Evolutionary conservation across 1,139 yeast species (phyloP), one percentile per base, ranked within the genome.

Genomic region (Nakaseomyces sp.): DNA sequence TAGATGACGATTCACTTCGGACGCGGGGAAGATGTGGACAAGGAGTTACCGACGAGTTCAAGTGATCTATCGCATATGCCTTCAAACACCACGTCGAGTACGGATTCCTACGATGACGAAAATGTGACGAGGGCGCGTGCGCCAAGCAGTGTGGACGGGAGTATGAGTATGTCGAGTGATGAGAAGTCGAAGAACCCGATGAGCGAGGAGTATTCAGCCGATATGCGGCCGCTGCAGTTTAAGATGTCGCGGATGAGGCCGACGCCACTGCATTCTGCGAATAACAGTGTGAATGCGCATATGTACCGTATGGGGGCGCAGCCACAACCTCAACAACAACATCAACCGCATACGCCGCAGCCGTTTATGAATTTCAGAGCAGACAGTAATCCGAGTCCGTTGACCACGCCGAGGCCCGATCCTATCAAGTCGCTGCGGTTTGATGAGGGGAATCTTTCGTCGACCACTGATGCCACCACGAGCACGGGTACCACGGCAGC

Each of bases 161-260:
- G 36, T 12, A 32, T 32, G 36, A 32, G 36, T 19, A 10, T 32
- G 13, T 32, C 36, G 15, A 32, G 36, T n/a, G 36, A 32, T 18
- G 36, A 39, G 18, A 39, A 30, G 42, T 6, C 17, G 12, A 29
- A 29, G 5, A 32, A 40, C 24, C 19, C 32, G 24, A 20, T 25
- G 16, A 19, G 36, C 33, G 45, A 41, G 6, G 49, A 55, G 8
- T 58, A 51, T 37, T 50, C 53, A 1, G 61, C 63, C 7, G 61
- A 54, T 9, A 44, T 51, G 6, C 50, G 49, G 9, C 65, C 65
- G 4, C 37, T 59, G 38, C 49, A 50, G 31, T 59, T 60, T 46
- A 55, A 44, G 36, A 50, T 42, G 50, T 40, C 18, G 13, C 37
- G 32, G 16, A 15, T 17, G 28, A 20, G 38, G 28, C 20, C 26